Base-by-base conservation (phyloP, 1,139 yeast species). In the Yamadazyma atlantica region DNA sequence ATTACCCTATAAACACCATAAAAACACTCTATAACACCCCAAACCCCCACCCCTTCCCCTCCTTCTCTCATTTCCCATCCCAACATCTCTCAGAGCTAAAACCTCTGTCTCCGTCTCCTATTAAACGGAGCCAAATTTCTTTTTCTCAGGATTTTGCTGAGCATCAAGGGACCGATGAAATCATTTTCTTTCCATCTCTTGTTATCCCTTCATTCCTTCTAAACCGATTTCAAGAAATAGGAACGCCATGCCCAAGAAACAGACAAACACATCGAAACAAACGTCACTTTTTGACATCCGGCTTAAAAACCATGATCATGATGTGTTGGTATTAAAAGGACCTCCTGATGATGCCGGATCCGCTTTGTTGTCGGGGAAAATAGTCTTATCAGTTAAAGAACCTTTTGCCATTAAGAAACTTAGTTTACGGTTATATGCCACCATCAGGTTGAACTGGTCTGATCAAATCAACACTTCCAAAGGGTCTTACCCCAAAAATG, bases 271-370 rank as follows among this genome's bases (percentile, higher is more conserved):
- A 4, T 40, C 54, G 2, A 58, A 51, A 39, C 59, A 53, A 32
- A 52, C 82, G 1, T 66, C 83, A 2, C 60, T 80, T 29, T 78
- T 81, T 51, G 86, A 80, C 42, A 78, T 83, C 45, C 64, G 89
- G 38, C 61, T 83, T 33, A 74, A 77, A 38, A 79, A 86, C 33
- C 64, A 75, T 11, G 94, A 86, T 34, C 84, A 82, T 46, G 95
- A 89, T 54, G 94, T 89, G 6, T 64, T 92, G 14, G 78, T 92
- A 4, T 60, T 92, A 27, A 83, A 90, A 50, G 98, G 98, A 1
- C 53, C 79, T 2, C 78, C 85, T 2, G 74, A 75, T 33, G 92
- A 83, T 39, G 96, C 97, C 0, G 75, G 88, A 0, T 83, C 96
- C 1, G 86, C 80, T 1, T 63, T 85, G 11, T 59, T 92, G 26